Evolutionary conservation across 148 eudicot species (phyloP), one percentile per base, ranked within the genome.

Genomic region (Suaeda aralocaspica): DNA sequence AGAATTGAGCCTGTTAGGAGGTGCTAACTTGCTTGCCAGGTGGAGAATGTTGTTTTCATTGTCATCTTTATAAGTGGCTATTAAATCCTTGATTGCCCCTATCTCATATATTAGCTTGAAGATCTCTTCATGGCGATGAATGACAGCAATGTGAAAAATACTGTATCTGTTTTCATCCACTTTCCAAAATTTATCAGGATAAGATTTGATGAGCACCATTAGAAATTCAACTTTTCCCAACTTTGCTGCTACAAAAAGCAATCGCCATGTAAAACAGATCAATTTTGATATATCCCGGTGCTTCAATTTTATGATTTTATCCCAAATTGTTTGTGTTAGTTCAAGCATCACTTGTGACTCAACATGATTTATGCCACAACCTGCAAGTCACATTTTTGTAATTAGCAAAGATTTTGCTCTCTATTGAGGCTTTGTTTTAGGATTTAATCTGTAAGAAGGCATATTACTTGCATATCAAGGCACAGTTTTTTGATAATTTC

Each of bases 131-230:
- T 85, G 82, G n/a, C 84, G 82, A 56, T 78, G 77, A 6, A 53
- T 65, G 34, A 85, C 79, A 1, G 84, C 89, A 66, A 86, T 67
- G 59, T 86, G 89, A 53, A 86, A 86, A 21, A 83, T 81, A 67
- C 82, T 80, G 14, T 62, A 76, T 55, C 74, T 72, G 2, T 77
- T 59, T 21, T 75, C 79, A 68, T 86, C 81, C 44, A 75, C 81
- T 56, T 81, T 79, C 83, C 84, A 79, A 39, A 86, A 70, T 12
- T 83, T 72, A 67, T 86, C 83, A 26, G 89, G 89, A 41, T 83
- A 81, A 22, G 77, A 67, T 11, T 34, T 74, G 57, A 86, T 66
- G 7, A 83, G 64, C 26, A 62, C 72, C 1, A 64, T 65, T 5
- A 86, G 42, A 49, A 83, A 83, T 7, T 74, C 83, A 21, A 69